Percentiles rank a stretch among this genome's conserved stretches.
phyloP scores from a whole-genome alignment of 805 yeast species.

The Debaryomyces tyrocola region DNA sequence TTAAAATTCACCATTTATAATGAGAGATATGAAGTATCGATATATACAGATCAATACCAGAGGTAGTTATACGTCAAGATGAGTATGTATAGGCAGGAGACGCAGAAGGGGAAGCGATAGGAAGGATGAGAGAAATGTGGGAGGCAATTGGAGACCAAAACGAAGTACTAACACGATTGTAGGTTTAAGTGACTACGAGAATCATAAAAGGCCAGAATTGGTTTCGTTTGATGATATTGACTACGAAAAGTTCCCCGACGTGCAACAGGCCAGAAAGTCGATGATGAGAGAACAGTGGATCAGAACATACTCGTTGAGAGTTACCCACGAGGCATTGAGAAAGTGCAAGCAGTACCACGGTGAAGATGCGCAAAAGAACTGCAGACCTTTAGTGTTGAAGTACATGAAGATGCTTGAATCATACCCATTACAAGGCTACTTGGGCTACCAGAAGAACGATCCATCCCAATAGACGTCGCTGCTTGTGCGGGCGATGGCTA shows the following conservation, averaged over 20 bases:
- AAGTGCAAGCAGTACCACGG: conserved; percentile 68
- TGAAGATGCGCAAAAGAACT: conserved; percentile 60
- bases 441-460: conserved; percentile 88
- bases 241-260: conserved; percentile 62
- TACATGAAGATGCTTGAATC: conserved; percentile 76
- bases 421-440: conserved; percentile 67
- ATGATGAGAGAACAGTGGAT: conserved; percentile 80
- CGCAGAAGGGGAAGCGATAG: neutral
- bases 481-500: conserved; percentile 1
- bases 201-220: conserved; percentile 59
- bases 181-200: conserved; percentile 34
- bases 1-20: conserved; percentile 7
- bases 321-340: conserved; percentile 71
- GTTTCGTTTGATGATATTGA: conserved; percentile 84
- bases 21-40: neutral
- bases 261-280: conserved; percentile 73
- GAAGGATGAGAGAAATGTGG: conserved; percentile 1
- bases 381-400: conserved; percentile 74
- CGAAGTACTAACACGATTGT: conserved; percentile 1
- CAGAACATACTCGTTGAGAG: conserved; percentile 63
- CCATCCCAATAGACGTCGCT: conserved; percentile 52
- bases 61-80: conserved; percentile 5
- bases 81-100: conserved; percentile 14
- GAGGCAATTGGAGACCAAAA: conserved; percentile 1
- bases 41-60: neutral